Conservation (phyloP, 495 filamentous ascomycete genomes). For the Xylaria acuta region DNA sequence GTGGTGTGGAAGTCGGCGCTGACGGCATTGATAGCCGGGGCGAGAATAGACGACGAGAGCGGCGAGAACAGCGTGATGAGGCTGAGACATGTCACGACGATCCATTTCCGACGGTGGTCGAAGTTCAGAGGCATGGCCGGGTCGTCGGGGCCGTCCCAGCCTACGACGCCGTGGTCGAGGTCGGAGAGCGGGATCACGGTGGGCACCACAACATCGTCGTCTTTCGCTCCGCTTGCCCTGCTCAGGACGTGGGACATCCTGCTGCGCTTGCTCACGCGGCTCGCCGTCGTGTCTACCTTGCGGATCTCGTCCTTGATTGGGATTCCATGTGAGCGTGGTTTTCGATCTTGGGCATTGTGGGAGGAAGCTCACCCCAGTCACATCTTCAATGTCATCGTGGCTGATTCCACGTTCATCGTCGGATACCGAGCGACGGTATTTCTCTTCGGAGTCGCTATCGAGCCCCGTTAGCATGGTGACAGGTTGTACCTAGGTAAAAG, state of each 20-base stretch:
- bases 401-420: constrained; percentile 19
- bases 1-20: constrained; percentile 59
- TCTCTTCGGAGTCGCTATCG: constrained; percentile 5
- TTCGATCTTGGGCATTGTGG: background rate
- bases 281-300: constrained; percentile 17
- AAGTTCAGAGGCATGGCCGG: constrained; percentile 78
- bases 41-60: constrained; percentile 70
- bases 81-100: constrained; percentile 60
- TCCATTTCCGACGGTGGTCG: constrained; percentile 66
- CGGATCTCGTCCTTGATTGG: constrained; percentile 21
- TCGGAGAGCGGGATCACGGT: constrained; percentile 48
- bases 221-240: constrained; percentile 26
- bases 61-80: constrained; percentile 66
- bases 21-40: constrained; percentile 62
- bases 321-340: background rate
- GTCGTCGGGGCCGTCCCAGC: constrained; percentile 69
- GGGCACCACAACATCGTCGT: constrained; percentile 31
- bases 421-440: constrained; percentile 12
- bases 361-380: constrained; percentile 1
- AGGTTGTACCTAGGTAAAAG: background rate
- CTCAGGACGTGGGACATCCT: constrained; percentile 15
- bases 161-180: constrained; percentile 56
- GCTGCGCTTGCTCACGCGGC: constrained; percentile 22
- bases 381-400: constrained; percentile 14
- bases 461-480: background rate